Conservation (phyloP, 495 filamentous ascomycete genomes). For the Talaromyces adpressus region DNA sequence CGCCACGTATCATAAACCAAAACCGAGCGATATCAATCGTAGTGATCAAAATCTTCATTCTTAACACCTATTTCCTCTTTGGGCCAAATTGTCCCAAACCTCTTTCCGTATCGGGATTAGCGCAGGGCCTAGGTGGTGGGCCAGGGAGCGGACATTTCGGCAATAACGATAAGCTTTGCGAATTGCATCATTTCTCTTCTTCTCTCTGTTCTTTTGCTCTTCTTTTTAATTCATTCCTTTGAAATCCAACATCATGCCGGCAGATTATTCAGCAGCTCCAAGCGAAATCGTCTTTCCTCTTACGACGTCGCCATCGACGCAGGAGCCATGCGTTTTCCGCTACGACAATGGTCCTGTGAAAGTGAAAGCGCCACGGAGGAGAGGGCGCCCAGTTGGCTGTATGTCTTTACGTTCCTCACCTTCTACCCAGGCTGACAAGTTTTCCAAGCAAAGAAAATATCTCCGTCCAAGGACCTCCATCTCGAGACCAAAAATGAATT, state of each 20-base stretch:
- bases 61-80: neutral
- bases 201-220: neutral
- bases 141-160: neutral
- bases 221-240: neutral
- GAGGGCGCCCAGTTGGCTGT: conserved; percentile 4
- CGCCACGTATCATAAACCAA: no score
- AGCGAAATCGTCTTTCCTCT: conserved; percentile 2
- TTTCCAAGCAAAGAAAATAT: neutral
- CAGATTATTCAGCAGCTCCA: neutral
- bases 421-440: neutral
- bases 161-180: neutral
- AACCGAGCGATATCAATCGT: neutral
- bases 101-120: neutral
- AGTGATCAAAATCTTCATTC: neutral
- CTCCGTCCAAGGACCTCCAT: neutral
- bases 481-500: neutral
- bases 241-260: neutral
- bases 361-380: neutral
- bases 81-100: conserved; percentile 2
- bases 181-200: neutral
- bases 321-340: conserved; percentile 3
- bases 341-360: conserved; percentile 2
- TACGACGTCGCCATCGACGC: neutral
- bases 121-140: neutral
- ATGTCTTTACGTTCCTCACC: neutral